Base-by-base conservation (phyloP, 257 asterid species). In the Galeopsis tetrahit region DNA sequence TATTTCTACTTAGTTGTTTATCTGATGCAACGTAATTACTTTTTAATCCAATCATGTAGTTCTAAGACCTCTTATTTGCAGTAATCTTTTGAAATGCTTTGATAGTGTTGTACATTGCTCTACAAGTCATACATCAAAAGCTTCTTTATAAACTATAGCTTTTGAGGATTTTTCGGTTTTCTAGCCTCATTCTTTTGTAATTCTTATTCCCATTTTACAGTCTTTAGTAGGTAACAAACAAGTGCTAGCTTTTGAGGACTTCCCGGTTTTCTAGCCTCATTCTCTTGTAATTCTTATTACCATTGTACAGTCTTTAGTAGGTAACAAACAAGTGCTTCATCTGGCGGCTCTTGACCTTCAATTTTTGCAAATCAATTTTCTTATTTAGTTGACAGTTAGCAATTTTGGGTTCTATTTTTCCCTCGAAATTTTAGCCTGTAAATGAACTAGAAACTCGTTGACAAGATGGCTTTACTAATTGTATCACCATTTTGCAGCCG, bases 401-500 rank as follows among this genome's bases (percentile, higher is more conserved):
- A 39, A 39, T 63, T 64, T 36, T 39, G 46, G 11, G 7, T 32
- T 13, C n/a, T 43, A 3, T 34, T 11, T 39, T 56, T 31, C 28
- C 11, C 10, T 44, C 34, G 10, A 21, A 21, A 21, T 21, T 21
- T 21, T 3, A 17, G 52, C 71, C 13, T 43, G 35, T 34, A 39
- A 56, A 59, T 61, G 8, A 63, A 10, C 73, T 49, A 15, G 58
- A 63, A 68, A 38, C 66, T 14, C 34, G 33, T 32, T 62, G 57
- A 36, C 57, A 14, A 66, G 74, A 62, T 53, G 63, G 8, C 40
- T 14, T 70, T 48, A 8, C 58, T 69, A 46, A 70, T 40, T 40
- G 63, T 36, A 15, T 49, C 75, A 39, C 72, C 33, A 31, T 53
- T 73, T 11, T 78, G 58, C 86, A 89, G 98, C 80, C 85, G 36